Evolutionary conservation across 1,284 basidiomycete species (phyloP).

Genomic region (Cutaneotrichosporon mucoides): DNA sequence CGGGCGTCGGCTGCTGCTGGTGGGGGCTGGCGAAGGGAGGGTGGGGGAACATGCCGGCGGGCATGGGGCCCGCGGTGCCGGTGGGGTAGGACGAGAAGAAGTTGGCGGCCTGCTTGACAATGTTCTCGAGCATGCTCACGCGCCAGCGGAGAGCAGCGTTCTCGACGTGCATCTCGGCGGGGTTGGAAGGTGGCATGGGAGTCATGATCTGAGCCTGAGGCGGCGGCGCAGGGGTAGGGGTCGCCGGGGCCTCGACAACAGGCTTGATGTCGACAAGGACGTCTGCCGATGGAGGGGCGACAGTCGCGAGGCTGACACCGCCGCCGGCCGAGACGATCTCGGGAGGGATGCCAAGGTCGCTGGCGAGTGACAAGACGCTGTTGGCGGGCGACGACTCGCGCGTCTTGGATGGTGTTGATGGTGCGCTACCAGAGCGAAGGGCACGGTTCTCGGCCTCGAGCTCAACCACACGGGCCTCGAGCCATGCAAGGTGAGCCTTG

Average conservation of each 20-base stretch:
- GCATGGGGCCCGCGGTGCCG: slow-evolving; percentile 6
- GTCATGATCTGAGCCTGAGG: background rate
- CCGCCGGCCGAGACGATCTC: slow-evolving; percentile 31
- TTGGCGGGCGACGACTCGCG: slow-evolving; percentile 35
- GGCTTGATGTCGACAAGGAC: slow-evolving; percentile 34
- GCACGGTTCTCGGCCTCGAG: slow-evolving; percentile 44
- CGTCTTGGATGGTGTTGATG: slow-evolving; percentile 12
- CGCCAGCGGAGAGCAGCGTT: slow-evolving; percentile 38
- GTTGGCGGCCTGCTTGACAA: slow-evolving; percentile 43
- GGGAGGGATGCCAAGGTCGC: slow-evolving; percentile 35
- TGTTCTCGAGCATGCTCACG: slow-evolving; percentile 36
- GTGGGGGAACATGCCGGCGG: slow-evolving; percentile 2
- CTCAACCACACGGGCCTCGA: slow-evolving; percentile 44
- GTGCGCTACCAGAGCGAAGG: slow-evolving; percentile 24
- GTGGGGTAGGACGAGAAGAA: slow-evolving; percentile 25
- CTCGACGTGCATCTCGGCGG: slow-evolving; percentile 25
- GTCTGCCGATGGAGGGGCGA: slow-evolving; percentile 38
- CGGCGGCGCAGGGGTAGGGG: slow-evolving; percentile 5
- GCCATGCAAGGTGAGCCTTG: slow-evolving; percentile 44
- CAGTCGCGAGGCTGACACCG: slow-evolving; percentile 39
- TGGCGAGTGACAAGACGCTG: slow-evolving; percentile 34
- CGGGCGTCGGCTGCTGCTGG: slow-evolving; percentile 13
- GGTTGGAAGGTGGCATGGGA: slow-evolving; percentile 5
- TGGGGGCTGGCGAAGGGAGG: slow-evolving; percentile 9
- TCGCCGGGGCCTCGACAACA: slow-evolving; percentile 10